phyloP scores from a whole-genome alignment of 768 basidiomycete genomes.

The Mycena belliarum region DNA sequence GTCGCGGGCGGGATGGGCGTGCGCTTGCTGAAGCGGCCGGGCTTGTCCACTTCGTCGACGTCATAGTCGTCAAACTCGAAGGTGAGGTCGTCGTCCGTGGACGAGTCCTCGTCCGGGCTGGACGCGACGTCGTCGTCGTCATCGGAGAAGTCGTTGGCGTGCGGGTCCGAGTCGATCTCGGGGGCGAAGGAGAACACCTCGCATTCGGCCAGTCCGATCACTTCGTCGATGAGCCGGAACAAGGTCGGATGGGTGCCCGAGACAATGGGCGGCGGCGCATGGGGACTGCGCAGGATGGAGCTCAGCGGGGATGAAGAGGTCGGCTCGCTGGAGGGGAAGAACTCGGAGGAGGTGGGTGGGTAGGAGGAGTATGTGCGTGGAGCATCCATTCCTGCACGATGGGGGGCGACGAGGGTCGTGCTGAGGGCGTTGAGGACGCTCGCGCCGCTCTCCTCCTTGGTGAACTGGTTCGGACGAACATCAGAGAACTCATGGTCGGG shows the following conservation, averaged over 20 bases:
- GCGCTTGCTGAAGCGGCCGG: slow-evolving; percentile 38
- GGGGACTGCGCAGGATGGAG: slow-evolving; percentile 59
- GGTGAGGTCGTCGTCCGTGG: slow-evolving; percentile 69
- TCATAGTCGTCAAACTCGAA: slow-evolving; percentile 86
- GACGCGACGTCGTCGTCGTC: slow-evolving; percentile 76
- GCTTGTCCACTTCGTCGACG: slow-evolving; percentile 57
- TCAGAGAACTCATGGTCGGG: slow-evolving; percentile 98
- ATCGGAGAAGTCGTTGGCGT: slow-evolving; percentile 79
- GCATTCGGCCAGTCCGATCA: slow-evolving; percentile 87
- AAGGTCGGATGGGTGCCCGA: slow-evolving; percentile 87
- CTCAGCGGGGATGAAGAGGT: slow-evolving; percentile 71
- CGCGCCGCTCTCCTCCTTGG: slow-evolving; percentile 77
- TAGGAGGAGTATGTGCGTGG: slow-evolving; percentile 87
- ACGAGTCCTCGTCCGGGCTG: slow-evolving; percentile 65
- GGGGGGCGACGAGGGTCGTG: slow-evolving; percentile 77
- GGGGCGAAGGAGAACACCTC: slow-evolving; percentile 95
- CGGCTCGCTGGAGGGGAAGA: slow-evolving; percentile 76
- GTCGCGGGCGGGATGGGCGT: slow-evolving; percentile 41
- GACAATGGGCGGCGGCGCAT: slow-evolving; percentile 70
- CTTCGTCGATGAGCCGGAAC: slow-evolving; percentile 85
- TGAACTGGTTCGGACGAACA: slow-evolving; percentile 88
- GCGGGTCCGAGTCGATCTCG: slow-evolving; percentile 92
- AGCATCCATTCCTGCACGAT: slow-evolving; percentile 62
- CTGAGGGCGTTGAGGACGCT: slow-evolving; percentile 83
- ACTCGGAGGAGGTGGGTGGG: slow-evolving; percentile 68